Base-by-base conservation (phyloP, 1,284 basidiomycete genomes). In the Leccinum cinnamomeum region DNA sequence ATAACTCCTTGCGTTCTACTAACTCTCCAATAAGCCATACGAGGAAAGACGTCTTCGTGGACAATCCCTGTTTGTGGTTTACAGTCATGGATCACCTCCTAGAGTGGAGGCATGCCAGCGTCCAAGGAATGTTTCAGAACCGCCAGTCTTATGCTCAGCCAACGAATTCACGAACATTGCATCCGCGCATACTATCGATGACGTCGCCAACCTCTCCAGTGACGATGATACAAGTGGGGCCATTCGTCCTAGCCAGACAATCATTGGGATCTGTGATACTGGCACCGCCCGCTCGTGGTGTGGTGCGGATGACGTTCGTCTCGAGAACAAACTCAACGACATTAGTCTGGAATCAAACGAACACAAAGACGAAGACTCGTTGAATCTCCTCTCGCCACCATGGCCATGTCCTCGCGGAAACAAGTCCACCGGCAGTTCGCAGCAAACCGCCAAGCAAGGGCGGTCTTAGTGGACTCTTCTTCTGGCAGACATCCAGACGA, bases 101-200 rank as follows among this genome's bases (percentile, higher is more conserved):
- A 28, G n/a, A 39, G 37, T 23, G 18, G 51, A 59, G 7, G 7
- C n/a, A 5, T 35, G 7, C 51, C n/a, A 33, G 5, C 58, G 50
- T 20, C 30, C 66, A 6, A 71, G 68, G 18, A 73, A 73, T 12
- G 66, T 63, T 35, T 70, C 71, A 16, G 70, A 72, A 2, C 68
- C 69, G 12, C 71, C 61, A 39, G 64, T 72, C 3, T 33, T 59
- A 41, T 70, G 59, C 25, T 70, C 68, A 0, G 69, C 66, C 23
- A 63, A 61, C 20, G 69, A 67, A n/a, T 65, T 65, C 30, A 41
- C 66, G 6, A 56, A 58, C 53, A 46, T 67, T 46, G n/a, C 50
- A 23, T 58, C 62, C 18, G 33, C 62, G 25, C 59, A 33, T 33
- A 69, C 71, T 5, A 53, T 63, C 16, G 68, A 30, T 41, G 61